Conservation (phyloP, 2,329 filamentous ascomycete species). For the Curvularia verruculosa region DNA sequence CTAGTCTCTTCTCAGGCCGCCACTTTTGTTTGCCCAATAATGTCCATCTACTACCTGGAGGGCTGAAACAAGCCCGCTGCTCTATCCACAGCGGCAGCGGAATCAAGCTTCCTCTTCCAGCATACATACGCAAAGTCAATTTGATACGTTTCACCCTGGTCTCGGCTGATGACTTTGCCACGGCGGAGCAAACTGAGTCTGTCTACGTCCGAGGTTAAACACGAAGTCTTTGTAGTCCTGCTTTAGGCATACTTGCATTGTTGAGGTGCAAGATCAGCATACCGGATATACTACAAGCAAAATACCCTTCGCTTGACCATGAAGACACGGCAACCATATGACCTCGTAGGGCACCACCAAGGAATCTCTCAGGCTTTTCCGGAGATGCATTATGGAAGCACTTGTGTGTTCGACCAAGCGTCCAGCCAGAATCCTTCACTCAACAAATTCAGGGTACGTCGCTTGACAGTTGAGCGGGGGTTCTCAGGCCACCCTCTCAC, state of each 20-base stretch:
- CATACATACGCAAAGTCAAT: neutral
- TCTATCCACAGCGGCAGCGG: neutral
- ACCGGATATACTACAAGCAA: constrained; percentile 10
- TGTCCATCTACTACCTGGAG: neutral
- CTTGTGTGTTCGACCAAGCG: constrained; percentile 4
- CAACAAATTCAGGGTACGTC: constrained; percentile 7
- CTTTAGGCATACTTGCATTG: constrained; percentile 9
- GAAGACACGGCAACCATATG: neutral
- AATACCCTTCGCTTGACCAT: constrained; percentile 1
- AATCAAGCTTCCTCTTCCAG: neutral
- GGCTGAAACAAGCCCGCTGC: constrained; percentile 2
- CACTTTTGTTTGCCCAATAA: constrained; percentile 5
- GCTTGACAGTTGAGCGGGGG: constrained; percentile 5
- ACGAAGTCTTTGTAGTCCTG: constrained; percentile 2
- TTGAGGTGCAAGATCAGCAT: constrained; percentile 12
- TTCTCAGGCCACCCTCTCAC: constrained; percentile 8
- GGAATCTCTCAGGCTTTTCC: neutral
- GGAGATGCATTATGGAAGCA: constrained; percentile 3
- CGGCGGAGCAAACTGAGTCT: neutral
- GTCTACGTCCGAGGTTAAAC: constrained; percentile 1
- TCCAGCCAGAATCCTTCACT: constrained; percentile 4
- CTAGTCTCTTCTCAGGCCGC: constrained; percentile 1
- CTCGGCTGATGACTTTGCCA: neutral
- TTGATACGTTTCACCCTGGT: neutral
- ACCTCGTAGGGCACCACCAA: constrained; percentile 3